A percentile compares a stretch with the other conserved stretches of the same genome.
Conservation (phyloP, 345 rosid species). For the Eucalyptus victrix region DNA sequence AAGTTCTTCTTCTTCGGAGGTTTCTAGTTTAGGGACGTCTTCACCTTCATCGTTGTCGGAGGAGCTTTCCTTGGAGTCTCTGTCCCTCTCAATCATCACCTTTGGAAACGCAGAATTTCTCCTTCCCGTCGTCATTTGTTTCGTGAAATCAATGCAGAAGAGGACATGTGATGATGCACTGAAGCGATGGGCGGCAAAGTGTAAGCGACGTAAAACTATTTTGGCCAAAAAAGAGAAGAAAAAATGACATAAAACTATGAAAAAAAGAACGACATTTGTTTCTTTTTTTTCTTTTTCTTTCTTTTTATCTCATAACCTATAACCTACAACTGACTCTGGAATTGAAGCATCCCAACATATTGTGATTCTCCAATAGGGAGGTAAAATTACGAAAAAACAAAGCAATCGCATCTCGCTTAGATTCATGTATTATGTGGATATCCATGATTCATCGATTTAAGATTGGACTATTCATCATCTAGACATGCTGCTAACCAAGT, state of each 20-base stretch:
- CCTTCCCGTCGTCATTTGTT: neutral
- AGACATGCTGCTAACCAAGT: too few relatives aligned
- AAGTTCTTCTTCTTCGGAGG: neutral
- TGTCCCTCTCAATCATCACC: constrained; percentile 47
- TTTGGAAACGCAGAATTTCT: constrained; percentile 24
- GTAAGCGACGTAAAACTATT: neutral
- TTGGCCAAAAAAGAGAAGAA: too few relatives aligned
- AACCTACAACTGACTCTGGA: too few relatives aligned
- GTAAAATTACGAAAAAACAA: too few relatives aligned
- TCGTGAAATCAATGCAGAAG: neutral
- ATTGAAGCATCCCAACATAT: too few relatives aligned
- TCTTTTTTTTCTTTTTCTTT: neutral
- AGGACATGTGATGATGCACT: neutral
- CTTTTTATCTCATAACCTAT: too few relatives aligned
- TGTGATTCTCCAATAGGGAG: too few relatives aligned
- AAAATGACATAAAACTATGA: neutral
- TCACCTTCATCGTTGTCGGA: constrained; percentile 22
- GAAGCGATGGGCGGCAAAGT: neutral
- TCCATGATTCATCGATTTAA: too few relatives aligned
- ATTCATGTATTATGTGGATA: too few relatives aligned
- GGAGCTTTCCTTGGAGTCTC: constrained; percentile 17
- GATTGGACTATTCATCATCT: too few relatives aligned
- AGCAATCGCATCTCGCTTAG: too few relatives aligned
- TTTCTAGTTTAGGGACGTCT: neutral
- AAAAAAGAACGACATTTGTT: neutral